These are phyloP conservation scores for Podaxis rugospora DNA, from an alignment of 768 basidiomycete species.

Conservation along the genomic window DNA sequence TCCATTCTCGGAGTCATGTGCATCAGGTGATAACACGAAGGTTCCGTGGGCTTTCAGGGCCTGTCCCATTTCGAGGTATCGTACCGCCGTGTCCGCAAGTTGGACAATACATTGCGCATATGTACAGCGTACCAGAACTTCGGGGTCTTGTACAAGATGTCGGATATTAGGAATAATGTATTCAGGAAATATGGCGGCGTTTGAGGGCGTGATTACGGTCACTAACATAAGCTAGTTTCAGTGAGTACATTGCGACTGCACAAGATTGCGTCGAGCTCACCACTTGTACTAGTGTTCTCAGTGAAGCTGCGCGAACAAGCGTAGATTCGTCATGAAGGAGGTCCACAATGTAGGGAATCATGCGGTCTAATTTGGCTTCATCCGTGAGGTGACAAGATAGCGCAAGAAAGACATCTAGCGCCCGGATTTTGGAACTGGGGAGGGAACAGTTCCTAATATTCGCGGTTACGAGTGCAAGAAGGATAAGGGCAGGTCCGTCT, in stretches of 20 bases:
- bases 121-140: slow-evolving; percentile 73
- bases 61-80: slow-evolving; percentile 92
- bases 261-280: slow-evolving; percentile 37
- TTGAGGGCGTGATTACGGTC: slow-evolving; percentile 78
- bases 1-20: slow-evolving; percentile 70
- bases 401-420: slow-evolving; percentile 83
- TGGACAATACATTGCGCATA: slow-evolving; percentile 84
- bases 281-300: slow-evolving; percentile 78
- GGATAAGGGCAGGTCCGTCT: slow-evolving; percentile 89
- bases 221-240: slow-evolving; percentile 44
- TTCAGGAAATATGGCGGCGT: slow-evolving; percentile 80
- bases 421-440: slow-evolving; percentile 82
- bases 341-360: slow-evolving; percentile 89
- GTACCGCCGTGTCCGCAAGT: slow-evolving; percentile 80
- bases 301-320: slow-evolving; percentile 72
- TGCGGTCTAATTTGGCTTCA: slow-evolving; percentile 91
- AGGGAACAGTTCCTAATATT: slow-evolving; percentile 85
- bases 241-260: background rate
- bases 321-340: slow-evolving; percentile 84
- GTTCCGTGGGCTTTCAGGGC: slow-evolving; percentile 82
- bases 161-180: slow-evolving; percentile 92
- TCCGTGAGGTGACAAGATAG: slow-evolving; percentile 81
- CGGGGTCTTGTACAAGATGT: slow-evolving; percentile 77
- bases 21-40: slow-evolving; percentile 58
- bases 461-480: slow-evolving; percentile 82